Evolutionary conservation across 169 alveolate genomes (phyloP), one percentile per base, ranked within the genome.

Genomic region (Babesia sp.): DNA sequence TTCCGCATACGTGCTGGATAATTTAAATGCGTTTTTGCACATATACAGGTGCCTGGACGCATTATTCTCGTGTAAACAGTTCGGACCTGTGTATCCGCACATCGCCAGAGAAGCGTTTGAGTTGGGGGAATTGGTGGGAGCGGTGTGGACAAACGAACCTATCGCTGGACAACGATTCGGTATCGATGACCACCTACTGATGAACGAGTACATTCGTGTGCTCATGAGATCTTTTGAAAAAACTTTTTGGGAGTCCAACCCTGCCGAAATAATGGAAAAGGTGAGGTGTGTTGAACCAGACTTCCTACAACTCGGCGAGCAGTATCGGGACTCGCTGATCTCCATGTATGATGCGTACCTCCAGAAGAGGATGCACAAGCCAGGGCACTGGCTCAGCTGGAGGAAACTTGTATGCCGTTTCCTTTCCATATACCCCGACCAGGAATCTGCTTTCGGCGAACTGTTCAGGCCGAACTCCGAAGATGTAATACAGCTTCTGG

Each of bases 381-480:
- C 74, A 22, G 69, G 61, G 18, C 59, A 51, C 26, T 39, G 77
- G 73, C 46, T 79, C 39, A 9, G 37, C 33, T 46, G 87, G 82
- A 45, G 77, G 51, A 34, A 18, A 29, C 71, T 50, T 5, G 64
- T 79, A 7, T 79, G 33, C 50, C 50, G 70, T 28, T 51, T 45
- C 60, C 48, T 79, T 2, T 12, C 20, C 22, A 37, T 79, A 3
- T 69, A 79, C 60, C 87, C 87, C 6, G 71, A 79, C 33, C 39
- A 55, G n/a, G 64, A 44, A 28, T 42, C 51, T 3, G 6, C 28
- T 36, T 79, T 79, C 48, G 42, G 39, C 59, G 39, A 3, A 20
- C 71, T 79, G 41, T 79, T 42, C 71, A 20, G 22, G 48, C 76
- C 87, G 11, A 59, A 16, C n/a, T 79, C 83, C 9, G 24, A 9